A percentile compares a stretch with the other conserved stretches of the same genome.
Evolutionary conservation across 805 yeast genomes (phyloP).

Genomic region (Yamadazyma laniorum): DNA sequence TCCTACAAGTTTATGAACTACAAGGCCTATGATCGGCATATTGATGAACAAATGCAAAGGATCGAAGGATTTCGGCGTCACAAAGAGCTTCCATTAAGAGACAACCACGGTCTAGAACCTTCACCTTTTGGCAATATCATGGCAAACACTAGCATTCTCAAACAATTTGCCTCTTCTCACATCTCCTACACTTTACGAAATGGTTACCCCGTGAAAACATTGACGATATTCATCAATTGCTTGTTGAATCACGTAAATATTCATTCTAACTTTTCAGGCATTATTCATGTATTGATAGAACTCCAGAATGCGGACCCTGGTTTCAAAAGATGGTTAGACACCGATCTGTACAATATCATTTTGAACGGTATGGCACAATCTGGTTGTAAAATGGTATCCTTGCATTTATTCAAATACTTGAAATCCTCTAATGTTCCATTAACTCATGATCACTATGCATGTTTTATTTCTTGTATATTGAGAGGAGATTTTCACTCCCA

Average conservation of each 20-base stretch:
- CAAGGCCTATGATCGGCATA: conserved; percentile 23
- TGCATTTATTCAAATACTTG: conserved; percentile 22
- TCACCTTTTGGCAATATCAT: conserved; percentile 33
- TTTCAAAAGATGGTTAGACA: conserved; percentile 26
- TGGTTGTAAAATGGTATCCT: conserved; percentile 26
- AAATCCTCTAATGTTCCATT: conserved; percentile 7
- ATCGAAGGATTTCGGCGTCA: neutral
- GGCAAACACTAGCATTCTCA: conserved; percentile 26
- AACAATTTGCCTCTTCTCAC: conserved; percentile 23
- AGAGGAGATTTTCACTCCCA: conserved; percentile 24
- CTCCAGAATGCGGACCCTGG: conserved; percentile 17
- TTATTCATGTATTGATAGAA: conserved; percentile 19
- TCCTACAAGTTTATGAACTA: conserved; percentile 28
- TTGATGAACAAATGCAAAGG: conserved; percentile 13
- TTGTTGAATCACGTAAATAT: conserved; percentile 32
- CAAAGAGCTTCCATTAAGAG: conserved; percentile 15
- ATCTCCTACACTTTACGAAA: conserved; percentile 19
- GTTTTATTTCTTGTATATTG: conserved; percentile 24
- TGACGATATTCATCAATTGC: conserved; percentile 34
- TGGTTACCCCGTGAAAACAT: conserved; percentile 16
- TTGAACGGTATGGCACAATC: conserved; percentile 26
- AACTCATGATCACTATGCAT: conserved; percentile 18
- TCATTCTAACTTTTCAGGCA: conserved; percentile 36
- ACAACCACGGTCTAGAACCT: neutral
- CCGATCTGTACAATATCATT: conserved; percentile 31